A percentile compares a stretch with the other conserved stretches of the same genome.
Conservation (phyloP, 108 stramenopile species). For the Craspedostauros australis region DNA sequence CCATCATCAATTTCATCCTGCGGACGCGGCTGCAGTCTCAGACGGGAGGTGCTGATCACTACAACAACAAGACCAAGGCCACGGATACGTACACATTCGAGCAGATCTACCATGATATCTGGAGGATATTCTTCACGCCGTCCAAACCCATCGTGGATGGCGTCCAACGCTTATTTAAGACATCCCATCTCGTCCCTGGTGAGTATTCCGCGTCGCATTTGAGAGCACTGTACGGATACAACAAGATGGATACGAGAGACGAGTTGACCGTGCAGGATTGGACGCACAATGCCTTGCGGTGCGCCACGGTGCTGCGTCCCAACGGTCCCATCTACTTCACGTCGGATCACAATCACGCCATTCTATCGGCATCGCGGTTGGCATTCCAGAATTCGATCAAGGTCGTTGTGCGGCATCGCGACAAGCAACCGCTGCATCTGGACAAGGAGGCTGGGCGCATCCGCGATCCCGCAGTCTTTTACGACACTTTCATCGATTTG, state of each 20-base stretch:
- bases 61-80: no score
- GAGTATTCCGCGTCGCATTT: constrained; percentile 27
- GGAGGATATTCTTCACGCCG: constrained; percentile 37
- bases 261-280: neutral
- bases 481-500: constrained; percentile 31
- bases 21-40: no score
- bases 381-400: neutral
- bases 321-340: constrained; percentile 26
- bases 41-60: no score
- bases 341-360: constrained; percentile 9
- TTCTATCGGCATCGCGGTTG: constrained; percentile 1
- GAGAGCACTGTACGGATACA: constrained; percentile 10
- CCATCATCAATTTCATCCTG: no score
- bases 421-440: constrained; percentile 8
- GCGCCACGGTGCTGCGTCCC: constrained; percentile 22
- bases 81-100: no score
- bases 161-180: constrained; percentile 11
- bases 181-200: constrained; percentile 13
- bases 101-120: constrained; percentile 25
- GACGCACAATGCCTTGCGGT: constrained; percentile 19
- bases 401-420: constrained; percentile 3
- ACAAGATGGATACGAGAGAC: neutral
- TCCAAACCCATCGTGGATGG: constrained; percentile 20
- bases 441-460: constrained; percentile 4
- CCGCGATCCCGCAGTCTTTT: constrained; percentile 16